Percentiles rank a stretch among this genome's conserved stretches.
These are phyloP conservation scores for Corylus heterophylla DNA, from an alignment of 306 rosid species.

Conservation along the genomic window DNA sequence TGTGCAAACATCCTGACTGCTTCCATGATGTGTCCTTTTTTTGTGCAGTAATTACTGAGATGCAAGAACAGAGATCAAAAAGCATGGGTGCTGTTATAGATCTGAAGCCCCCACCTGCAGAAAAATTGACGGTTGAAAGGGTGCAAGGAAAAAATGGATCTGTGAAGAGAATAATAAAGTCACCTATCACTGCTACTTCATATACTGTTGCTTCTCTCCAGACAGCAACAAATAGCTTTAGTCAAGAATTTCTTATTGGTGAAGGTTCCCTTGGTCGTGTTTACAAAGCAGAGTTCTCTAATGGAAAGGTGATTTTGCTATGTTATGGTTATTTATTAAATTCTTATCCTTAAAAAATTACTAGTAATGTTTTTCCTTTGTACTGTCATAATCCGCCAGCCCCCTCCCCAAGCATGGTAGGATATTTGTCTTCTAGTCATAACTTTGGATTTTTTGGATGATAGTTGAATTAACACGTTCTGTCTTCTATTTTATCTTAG, in stretches of 20 bases:
- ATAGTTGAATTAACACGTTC: conserved; percentile 4
- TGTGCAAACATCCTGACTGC: conserved; percentile 4
- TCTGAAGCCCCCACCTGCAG: conserved; percentile 82
- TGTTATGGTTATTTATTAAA: background rate
- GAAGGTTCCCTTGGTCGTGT: conserved; percentile 99
- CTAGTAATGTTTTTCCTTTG: background rate
- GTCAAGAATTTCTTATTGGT: conserved; percentile 87
- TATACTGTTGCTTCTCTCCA: conserved; percentile 90
- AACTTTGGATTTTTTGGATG: conserved; percentile 7
- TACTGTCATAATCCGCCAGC: background rate
- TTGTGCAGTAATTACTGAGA: conserved; percentile 61
- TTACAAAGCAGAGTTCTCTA: conserved; percentile 82
- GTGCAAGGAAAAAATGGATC: conserved; percentile 74
- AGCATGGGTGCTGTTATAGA: conserved; percentile 58
- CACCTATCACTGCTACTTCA: conserved; percentile 91
- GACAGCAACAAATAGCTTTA: conserved; percentile 93
- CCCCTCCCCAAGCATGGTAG: background rate
- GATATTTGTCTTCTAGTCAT: background rate
- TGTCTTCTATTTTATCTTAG: conserved; percentile 34
- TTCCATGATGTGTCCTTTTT: conserved; percentile 1
- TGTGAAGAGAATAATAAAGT: conserved; percentile 64
- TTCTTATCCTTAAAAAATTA: background rate
- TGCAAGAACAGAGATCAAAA: conserved; percentile 79
- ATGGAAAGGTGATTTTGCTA: conserved; percentile 75
- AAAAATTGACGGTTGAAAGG: conserved; percentile 61